Conservation (phyloP, 768 basidiomycete genomes). For the Mrakia frigida region DNA sequence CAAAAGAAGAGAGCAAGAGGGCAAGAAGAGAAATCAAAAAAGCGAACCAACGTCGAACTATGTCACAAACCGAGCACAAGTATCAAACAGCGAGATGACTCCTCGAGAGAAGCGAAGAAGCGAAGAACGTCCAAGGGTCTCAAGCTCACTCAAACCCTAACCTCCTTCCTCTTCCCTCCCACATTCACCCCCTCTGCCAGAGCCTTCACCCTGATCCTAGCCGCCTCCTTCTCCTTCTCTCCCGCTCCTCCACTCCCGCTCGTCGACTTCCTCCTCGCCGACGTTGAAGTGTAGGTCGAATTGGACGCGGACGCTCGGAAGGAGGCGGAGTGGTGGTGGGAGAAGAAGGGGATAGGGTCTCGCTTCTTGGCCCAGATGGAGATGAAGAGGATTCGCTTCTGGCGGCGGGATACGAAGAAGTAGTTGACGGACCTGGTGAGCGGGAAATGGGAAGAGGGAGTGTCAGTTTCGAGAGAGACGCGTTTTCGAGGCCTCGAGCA, state of each 20-base stretch:
- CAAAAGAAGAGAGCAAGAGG: not conserved
- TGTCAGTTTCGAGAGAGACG: not conserved
- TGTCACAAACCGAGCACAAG: no score
- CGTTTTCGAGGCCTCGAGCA: not conserved
- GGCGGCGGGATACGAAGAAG: conserved; percentile 31
- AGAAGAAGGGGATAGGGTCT: conserved; percentile 18
- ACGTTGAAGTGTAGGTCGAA: not conserved
- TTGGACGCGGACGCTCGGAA: not conserved
- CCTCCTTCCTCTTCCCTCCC: conserved; percentile 1
- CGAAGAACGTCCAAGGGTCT: not conserved
- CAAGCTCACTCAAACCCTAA: not conserved
- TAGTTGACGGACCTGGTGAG: conserved; percentile 31
- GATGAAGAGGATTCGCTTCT: conserved; percentile 30
- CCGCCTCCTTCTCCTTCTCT: not conserved
- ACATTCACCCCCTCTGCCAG: not conserved
- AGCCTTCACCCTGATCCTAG: not conserved
- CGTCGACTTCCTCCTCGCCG: not conserved
- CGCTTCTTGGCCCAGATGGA: conserved; percentile 31
- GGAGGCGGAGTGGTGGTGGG: not conserved
- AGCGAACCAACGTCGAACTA: not conserved
- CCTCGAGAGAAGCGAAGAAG: not conserved
- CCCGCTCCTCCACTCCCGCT: not conserved
- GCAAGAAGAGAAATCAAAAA: not conserved
- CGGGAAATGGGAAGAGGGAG: not conserved
- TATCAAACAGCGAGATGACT: not conserved